Base-by-base conservation (phyloP, 2,329 filamentous ascomycete species). In the Penicillium sp. region DNA sequence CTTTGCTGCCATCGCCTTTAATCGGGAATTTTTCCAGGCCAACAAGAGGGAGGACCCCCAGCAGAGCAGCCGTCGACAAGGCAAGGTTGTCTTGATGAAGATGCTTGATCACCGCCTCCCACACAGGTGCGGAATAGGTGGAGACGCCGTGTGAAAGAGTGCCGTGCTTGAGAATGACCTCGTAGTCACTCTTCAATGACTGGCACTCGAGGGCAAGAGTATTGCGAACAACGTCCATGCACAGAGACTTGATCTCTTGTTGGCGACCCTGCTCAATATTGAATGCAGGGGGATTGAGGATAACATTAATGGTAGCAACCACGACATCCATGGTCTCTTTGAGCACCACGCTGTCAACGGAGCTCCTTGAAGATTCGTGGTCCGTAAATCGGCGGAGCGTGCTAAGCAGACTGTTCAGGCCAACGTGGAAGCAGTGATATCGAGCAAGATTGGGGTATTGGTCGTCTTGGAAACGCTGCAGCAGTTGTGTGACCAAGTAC, bases 1-100 rank as follows among this genome's bases (percentile, higher is more conserved):
- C 87, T 76, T 77, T 73, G 20, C 66, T 76, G 31, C 74, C 69
- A 53, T 76, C 75, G 14, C 75, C 73, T 57, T 78, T 79, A 0
- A 84, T 82, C 17, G 84, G 81, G 57, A 96, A 88, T 57, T 86
- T 85, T 73, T 97, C 93, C 20, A 96, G 81, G 0, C 89, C 87
- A 20, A 91, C 85, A 0, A 97, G 80, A 1, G 86, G 84, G 54
- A 86, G 82, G 8, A 90, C 87, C 8, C 90, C 90, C 49, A 88
- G 80, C 2, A 97, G 74, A 66, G 94, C 88, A 38, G 86, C 86
- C 51, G 86, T 88, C 0, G 91, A 91, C n/a, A 97, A 80, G 5
- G 86, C 82, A n/a, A 89, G 77, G 65, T 90, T 86, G 37, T 87
- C 84, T 31, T 86, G 82, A 64, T 86, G 83, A 51, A 95, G 83